Base-by-base conservation (phyloP, 495 filamentous ascomycete species). In the Rostrohypoxylon terebratum region DNA sequence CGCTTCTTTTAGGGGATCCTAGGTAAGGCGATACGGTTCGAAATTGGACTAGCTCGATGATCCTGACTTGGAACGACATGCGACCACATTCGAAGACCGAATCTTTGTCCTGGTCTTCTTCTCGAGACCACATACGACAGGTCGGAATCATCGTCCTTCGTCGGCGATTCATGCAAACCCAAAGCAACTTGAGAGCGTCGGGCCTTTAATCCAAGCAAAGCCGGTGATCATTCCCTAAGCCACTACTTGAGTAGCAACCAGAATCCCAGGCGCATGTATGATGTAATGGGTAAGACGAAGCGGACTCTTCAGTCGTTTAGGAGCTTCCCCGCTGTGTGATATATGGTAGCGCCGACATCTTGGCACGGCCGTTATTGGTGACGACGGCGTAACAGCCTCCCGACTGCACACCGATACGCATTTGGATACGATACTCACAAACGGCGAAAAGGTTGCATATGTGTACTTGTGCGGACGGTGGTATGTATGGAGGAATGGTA, bases 41-140 rank as follows among this genome's bases (percentile, higher is more conserved):
- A 66, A 75, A 71, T 59, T 40, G 68, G 72, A 75, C 68, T 71
- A 75, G 72, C 72, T 71, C 50, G 72, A 67, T 44, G 57, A 74
- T 63, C 71, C 66, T 42, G 66, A 61, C 50, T 5, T 5, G 48
- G 66, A 66, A 69, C 71, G 66, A 67, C 66, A 74, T 74, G 66
- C 71, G 71, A 67, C 58, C 45, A 62, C 40, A 33, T 53, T 68
- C 16, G 48, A 66, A 51, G 63, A 57, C 57, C 66, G 21, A 53
- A 7, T n/a, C n/a, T 63, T 53, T 36, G 8, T 62, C 31, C 31
- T 62, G 28, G 54, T 23, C 33, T 54, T 45, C 13, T 55, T 23
- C 33, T 57, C 6, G 23, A 28, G 58, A 64, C 63, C 38, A 63
- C 53, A 25, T 14, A 34, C 21, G 36, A n/a, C 20, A 34, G 38